Percentiles rank a stretch among this genome's conserved stretches.
These are phyloP conservation scores for Paramecium caudatum DNA, from an alignment of 73 alveolate genomes.

Conservation along the genomic window DNA sequence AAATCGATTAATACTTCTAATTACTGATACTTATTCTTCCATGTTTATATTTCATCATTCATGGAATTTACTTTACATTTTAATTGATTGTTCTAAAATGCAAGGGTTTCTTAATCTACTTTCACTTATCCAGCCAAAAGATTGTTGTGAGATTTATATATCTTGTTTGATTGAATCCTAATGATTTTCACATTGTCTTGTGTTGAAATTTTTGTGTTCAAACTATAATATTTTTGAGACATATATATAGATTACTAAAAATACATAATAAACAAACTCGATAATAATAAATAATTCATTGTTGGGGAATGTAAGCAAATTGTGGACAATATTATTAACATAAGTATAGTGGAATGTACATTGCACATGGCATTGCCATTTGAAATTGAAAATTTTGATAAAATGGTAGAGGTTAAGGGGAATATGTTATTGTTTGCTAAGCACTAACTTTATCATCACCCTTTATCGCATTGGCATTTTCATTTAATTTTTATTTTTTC, in stretches of 20 bases:
- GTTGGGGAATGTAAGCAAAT: not conserved
- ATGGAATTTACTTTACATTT: not conserved
- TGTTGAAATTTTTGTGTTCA: conserved; percentile 20
- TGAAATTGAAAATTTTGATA: conserved; percentile 21
- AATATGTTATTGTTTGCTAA: not conserved
- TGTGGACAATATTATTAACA: not conserved
- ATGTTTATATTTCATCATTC: not conserved
- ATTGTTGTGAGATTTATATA: conserved; percentile 9
- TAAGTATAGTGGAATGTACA: not conserved
- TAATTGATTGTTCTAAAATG: not conserved
- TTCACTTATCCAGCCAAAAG: not conserved
- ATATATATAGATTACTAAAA: no score
- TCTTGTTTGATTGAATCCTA: conserved; percentile 15
- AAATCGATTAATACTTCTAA: conserved; percentile 23
- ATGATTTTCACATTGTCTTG: conserved; percentile 11
- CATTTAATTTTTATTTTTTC: conserved; percentile 42
- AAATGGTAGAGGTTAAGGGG: not conserved
- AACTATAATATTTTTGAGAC: conserved; percentile 6
- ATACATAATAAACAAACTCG: no score
- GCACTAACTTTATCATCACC: not conserved
- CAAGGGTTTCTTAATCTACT: not conserved
- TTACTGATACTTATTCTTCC: conserved; percentile 12
- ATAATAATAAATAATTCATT: not conserved
- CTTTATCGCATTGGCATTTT: not conserved
- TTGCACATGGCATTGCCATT: conserved; percentile 35